Base-by-base conservation (phyloP, 2,329 filamentous ascomycete species). In the Colletotrichum musicola region DNA sequence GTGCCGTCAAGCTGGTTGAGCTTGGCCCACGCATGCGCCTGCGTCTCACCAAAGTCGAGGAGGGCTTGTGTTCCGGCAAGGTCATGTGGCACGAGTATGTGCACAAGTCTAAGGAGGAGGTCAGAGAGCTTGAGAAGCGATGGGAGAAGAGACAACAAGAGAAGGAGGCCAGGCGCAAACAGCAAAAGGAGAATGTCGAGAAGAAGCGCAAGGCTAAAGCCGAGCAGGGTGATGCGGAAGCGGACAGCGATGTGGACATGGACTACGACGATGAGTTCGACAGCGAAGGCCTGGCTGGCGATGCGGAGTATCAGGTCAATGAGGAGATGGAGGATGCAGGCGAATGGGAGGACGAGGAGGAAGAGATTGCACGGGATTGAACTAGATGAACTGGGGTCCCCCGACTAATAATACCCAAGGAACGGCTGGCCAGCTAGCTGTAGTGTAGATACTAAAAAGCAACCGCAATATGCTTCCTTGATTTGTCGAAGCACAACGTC, bases 41-140 rank as follows among this genome's bases (percentile, higher is more conserved):
- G 47, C 90, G 95, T 38, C 84, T 99, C 81, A 95, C 94, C 63
- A 99, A 99, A 83, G 95, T 99, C 4, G 96, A 99, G 77, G 96
- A 99, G 74, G 96, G 95, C 1, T 81, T 98, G 6, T 98, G 94
- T 75, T 87, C 88, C 27, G 96, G 96, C 57, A 96, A 94, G 78
- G 88, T 97, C 64, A 93, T 99, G 92, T 99, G 96, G 96, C 96
- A 99, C 79, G 94, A 98, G 77, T 97, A 94, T 77, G 90, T 98
- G 61, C 89, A 91, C 77, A 99, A 99, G 86, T 90, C 89, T 6
- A 89, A 89, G 73, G 87, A 89, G 18, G 95, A 99, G 79, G 83
- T 94, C 64, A 88, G 90, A 76, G 89, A 92, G 71, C 81, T 98
- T 74, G 95, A 98, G 73, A 89, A 91, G 82, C 88, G 89, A 73